Base-by-base conservation (phyloP, 306 rosid species). In the Prunus salicina region DNA sequence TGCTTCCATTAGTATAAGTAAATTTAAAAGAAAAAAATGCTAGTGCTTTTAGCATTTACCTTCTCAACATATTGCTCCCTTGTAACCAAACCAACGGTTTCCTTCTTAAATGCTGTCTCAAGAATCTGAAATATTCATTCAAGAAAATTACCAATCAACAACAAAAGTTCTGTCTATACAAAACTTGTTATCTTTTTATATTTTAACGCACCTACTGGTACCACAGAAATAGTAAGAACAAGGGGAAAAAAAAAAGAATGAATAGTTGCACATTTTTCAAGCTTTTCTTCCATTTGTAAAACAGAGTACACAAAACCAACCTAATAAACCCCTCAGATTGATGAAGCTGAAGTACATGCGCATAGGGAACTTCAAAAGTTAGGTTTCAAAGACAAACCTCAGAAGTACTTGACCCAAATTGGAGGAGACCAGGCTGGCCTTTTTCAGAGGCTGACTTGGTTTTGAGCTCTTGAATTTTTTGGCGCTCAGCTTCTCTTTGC, bases 401-500 rank as follows among this genome's bases (percentile, higher is more conserved):
- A 13, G 97, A 91, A 60, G 90, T 88, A 86, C 99, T 87, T 55
- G 97, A 92, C n/a, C 99, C 98, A 49, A 95, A 95, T 73, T 95
- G 99, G 69, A 95, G 99, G 81, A 95, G 99, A 72, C 97, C 97
- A 0, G 97, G 93, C 73, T 92, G 93, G 86, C 89, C 99, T 12
- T 88, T 88, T 53, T 69, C 80, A 24, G 92, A 83, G 63, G 93
- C 89, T 2, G 99, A 90, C 90, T 95, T 95, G 74, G 86, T 83
- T 82, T 95, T 95, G 77, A 92, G 98, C 83, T 95, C 99, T 63
- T 90, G 92, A 83, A 95, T 95, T 87, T 92, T 95, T 67, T 91
- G 96, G 77, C 97, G 98, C 84, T 95, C 97, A 0, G 97, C 99
- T 82, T 95, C 99, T 79, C 99, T 84, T 80, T 95, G 97, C 87